Conservation (phyloP, 106 monocot species). For the Ottelia alismoides region DNA sequence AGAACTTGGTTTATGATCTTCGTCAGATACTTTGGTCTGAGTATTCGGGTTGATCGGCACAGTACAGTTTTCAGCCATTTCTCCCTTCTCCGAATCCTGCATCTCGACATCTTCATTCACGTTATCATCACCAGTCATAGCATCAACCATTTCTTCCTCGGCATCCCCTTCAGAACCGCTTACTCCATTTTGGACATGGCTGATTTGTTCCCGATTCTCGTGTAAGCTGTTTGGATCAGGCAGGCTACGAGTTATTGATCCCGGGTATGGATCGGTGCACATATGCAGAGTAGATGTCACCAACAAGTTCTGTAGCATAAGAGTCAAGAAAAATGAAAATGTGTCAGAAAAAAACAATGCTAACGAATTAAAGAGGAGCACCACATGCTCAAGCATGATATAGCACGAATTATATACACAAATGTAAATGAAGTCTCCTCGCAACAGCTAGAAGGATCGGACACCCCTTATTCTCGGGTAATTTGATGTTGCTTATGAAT, state of each 20-base stretch:
- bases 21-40: conserved; percentile 6
- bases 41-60: neutral
- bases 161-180: conserved; percentile 17
- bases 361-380: too few species aligned
- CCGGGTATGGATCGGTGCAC: conserved; percentile 58
- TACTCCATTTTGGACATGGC: conserved; percentile 28
- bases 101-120: conserved; percentile 28
- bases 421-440: too few species aligned
- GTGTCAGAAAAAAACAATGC: too few species aligned
- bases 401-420: too few species aligned
- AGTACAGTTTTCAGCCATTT: neutral
- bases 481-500: too few species aligned
- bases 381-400: too few species aligned
- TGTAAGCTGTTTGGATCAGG: conserved; percentile 4
- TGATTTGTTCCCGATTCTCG: conserved; percentile 4
- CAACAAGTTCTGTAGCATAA: conserved; percentile 76
- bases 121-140: conserved; percentile 27
- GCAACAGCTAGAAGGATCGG: too few species aligned
- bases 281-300: conserved; percentile 69
- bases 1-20: too few species aligned
- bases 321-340: too few species aligned
- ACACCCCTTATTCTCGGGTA: too few species aligned
- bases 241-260: conserved; percentile 2
- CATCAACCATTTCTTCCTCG: conserved; percentile 87
- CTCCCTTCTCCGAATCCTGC: conserved; percentile 32